Conservation (phyloP, 2,329 filamentous ascomycete genomes). For the Neofusicoccum cordaticola region DNA sequence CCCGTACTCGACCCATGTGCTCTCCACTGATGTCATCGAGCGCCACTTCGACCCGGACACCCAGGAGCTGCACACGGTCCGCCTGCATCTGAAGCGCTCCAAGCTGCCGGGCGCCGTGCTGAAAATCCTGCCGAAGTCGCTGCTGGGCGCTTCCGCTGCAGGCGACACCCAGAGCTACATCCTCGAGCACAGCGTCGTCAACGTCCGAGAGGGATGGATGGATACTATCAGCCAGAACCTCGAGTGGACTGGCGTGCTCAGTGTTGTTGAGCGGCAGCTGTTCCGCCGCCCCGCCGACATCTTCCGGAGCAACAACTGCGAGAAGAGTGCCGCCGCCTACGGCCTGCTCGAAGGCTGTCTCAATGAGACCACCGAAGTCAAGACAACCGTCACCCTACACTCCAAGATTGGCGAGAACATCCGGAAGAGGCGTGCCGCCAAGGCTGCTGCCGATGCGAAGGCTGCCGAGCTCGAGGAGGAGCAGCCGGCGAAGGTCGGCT, state of each 20-base stretch:
- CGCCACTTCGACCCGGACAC: slow-evolving; percentile 70
- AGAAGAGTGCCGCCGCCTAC: slow-evolving; percentile 28
- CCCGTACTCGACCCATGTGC: slow-evolving; percentile 76
- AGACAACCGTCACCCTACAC: slow-evolving; percentile 70
- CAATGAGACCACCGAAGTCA: slow-evolving; percentile 60
- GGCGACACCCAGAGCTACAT: slow-evolving; percentile 75
- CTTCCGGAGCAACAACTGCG: slow-evolving; percentile 20
- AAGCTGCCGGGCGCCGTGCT: slow-evolving; percentile 72
- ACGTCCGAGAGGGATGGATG: slow-evolving; percentile 80
- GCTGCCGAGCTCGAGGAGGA: slow-evolving; percentile 42
- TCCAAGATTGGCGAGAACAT: slow-evolving; percentile 70
- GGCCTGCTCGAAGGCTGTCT: slow-evolving; percentile 23
- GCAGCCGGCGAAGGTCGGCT: slow-evolving; percentile 51
- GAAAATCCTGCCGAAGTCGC: slow-evolving; percentile 69
- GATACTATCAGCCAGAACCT: slow-evolving; percentile 76
- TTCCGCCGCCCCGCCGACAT: slow-evolving; percentile 54
- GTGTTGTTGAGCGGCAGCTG: slow-evolving; percentile 71
- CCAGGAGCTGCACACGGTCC: slow-evolving; percentile 72
- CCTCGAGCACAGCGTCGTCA: slow-evolving; percentile 74
- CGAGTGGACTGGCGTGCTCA: slow-evolving; percentile 77
- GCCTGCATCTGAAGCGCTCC: slow-evolving; percentile 78
- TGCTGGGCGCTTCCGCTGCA: slow-evolving; percentile 58
- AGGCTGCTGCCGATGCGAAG: slow-evolving; percentile 38
- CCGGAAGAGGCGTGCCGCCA: slow-evolving; percentile 48
- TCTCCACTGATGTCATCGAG: slow-evolving; percentile 79